phyloP scores from a whole-genome alignment of 768 basidiomycete species.

The Nidularia sp. region DNA sequence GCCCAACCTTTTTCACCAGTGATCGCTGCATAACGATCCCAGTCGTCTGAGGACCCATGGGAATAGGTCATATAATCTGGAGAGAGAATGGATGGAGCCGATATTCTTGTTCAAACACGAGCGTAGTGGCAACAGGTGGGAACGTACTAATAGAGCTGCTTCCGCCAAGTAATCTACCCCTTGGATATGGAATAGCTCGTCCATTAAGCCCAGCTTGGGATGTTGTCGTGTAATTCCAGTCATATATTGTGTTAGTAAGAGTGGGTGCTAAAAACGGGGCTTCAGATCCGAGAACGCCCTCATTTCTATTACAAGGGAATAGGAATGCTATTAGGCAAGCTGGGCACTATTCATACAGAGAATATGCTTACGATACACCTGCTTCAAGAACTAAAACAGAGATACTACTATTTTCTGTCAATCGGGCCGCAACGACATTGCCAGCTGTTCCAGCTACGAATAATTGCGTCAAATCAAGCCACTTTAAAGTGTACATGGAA shows the following conservation, averaged over 20 bases:
- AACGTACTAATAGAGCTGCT: constrained; percentile 17
- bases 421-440: constrained; percentile 17
- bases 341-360: not conserved
- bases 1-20: constrained; percentile 22
- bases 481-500: no score
- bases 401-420: constrained; percentile 13
- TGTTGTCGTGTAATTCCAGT: constrained; percentile 26
- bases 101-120: not conserved
- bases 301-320: constrained; percentile 4
- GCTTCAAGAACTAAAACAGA: constrained; percentile 21
- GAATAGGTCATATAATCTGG: constrained; percentile 12
- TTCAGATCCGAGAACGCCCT: constrained; percentile 6
- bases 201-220: constrained; percentile 17
- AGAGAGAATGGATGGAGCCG: not conserved
- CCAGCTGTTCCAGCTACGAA: constrained; percentile 16
- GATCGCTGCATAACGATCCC: constrained; percentile 14
- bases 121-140: not conserved
- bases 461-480: no score
- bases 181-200: constrained; percentile 13
- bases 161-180: constrained; percentile 20
- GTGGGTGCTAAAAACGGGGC: constrained; percentile 9
- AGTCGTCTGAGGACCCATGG: constrained; percentile 19
- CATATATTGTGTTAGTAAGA: constrained; percentile 7
- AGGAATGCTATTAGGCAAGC: not conserved
- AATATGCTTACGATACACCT: constrained; percentile 12